Conservation (phyloP, 192 early-diverging fungal species). For the Coemansia sp. region DNA sequence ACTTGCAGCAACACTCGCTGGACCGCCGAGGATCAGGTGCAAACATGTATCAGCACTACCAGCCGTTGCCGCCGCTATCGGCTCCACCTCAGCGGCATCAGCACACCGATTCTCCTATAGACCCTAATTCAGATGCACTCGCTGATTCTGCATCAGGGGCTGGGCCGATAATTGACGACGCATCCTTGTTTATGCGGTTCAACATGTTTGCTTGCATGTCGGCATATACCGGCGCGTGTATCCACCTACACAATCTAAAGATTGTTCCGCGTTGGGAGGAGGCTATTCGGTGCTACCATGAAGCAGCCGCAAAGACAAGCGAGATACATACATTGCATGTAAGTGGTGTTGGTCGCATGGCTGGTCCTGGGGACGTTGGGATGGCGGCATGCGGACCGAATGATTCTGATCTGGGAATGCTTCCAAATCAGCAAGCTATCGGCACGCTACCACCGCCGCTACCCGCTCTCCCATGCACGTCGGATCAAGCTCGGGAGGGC, state of each 20-base stretch:
- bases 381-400: conserved; percentile 9
- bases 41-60: conserved; percentile 14
- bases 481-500: conserved; percentile 39
- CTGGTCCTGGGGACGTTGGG: not conserved
- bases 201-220: conserved; percentile 40
- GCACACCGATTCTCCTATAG: not conserved
- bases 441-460: conserved; percentile 32
- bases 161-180: conserved; percentile 38
- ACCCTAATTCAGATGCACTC: conserved; percentile 1
- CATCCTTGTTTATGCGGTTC: conserved; percentile 44
- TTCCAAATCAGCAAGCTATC: conserved; percentile 27
- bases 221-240: conserved; percentile 22
- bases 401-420: conserved; percentile 25
- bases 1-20: conserved; percentile 5
- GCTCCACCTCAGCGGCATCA: conserved; percentile 8
- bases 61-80: conserved; percentile 12
- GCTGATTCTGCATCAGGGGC: conserved; percentile 26
- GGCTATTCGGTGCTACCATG: conserved; percentile 20
- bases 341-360: conserved; percentile 1
- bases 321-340: conserved; percentile 19
- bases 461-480: conserved; percentile 40
- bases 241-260: conserved; percentile 42
- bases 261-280: conserved; percentile 40
- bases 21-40: conserved; percentile 15
- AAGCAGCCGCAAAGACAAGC: conserved; percentile 23